These are phyloP conservation scores for Salix viminalis DNA, from an alignment of 345 rosid genomes.

Conservation along the genomic window DNA sequence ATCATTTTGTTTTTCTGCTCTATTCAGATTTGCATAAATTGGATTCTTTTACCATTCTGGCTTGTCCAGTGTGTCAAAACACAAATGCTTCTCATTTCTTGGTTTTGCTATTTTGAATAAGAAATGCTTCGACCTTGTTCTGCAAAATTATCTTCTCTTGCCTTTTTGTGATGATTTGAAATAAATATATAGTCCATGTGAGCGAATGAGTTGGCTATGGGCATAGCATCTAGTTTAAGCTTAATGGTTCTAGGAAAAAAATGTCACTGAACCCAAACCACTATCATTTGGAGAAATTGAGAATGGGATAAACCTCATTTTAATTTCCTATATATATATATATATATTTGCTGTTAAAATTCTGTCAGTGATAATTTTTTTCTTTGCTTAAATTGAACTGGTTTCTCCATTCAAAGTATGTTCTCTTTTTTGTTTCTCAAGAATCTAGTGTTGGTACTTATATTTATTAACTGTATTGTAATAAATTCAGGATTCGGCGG, in stretches of 20 bases:
- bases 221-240: not conserved
- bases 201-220: not conserved
- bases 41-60: not conserved
- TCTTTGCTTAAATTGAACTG: not conserved
- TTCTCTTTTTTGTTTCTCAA: not conserved
- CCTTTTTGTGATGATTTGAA: not conserved
- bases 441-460: not conserved
- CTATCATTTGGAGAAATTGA: not conserved
- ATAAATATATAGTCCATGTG: not conserved
- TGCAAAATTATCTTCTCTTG: not conserved
- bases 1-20: not conserved
- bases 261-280: not conserved
- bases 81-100: not conserved
- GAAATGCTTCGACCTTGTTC: not conserved
- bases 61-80: not conserved
- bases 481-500: constrained; percentile 37
- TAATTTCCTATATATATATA: not conserved
- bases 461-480: not conserved
- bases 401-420: not conserved
- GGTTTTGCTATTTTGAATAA: not conserved
- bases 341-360: not conserved
- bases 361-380: not conserved
- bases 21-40: not conserved
- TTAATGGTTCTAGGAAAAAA: not conserved
- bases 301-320: not conserved